These are phyloP conservation scores for Cryphonectria carpinicola DNA, from an alignment of 2,329 filamentous ascomycete genomes.

Conservation along the genomic window DNA sequence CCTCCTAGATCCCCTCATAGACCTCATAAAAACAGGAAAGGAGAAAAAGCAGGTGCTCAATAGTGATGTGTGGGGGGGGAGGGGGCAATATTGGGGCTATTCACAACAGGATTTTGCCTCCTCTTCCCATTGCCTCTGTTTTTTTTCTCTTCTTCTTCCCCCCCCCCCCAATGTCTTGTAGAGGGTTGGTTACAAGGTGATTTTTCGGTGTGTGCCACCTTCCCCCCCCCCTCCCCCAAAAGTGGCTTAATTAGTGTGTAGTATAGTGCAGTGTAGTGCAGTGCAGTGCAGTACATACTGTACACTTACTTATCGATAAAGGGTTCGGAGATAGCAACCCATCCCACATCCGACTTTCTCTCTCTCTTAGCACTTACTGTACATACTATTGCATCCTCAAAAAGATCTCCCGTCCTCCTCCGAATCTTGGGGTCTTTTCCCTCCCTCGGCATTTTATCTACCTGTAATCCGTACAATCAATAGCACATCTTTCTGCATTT, in stretches of 20 bases:
- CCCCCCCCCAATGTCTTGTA: too few species aligned
- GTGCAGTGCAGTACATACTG: too few species aligned
- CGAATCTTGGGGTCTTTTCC: neutral
- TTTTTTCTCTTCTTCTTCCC: too few species aligned
- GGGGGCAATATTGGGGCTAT: too few species aligned
- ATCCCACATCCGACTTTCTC: conserved; percentile 4
- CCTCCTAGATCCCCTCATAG: neutral
- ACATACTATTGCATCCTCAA: neutral
- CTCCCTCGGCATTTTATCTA: neutral
- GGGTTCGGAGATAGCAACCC: conserved; percentile 4
- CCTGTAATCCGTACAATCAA: conserved; percentile 1
- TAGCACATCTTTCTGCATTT: neutral
- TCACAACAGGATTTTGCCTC: neutral
- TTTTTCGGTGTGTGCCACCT: neutral
- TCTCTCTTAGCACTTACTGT: neutral
- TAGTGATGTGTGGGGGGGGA: too few species aligned
- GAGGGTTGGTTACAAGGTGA: too few species aligned
- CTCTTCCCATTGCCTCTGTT: neutral
- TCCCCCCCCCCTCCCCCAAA: neutral
- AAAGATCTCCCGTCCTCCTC: neutral
- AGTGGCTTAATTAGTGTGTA: neutral
- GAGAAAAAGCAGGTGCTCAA: neutral
- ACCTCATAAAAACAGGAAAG: neutral
- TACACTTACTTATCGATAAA: conserved; percentile 3
- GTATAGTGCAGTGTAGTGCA: too few species aligned